Base-by-base conservation (phyloP, 2,329 filamentous ascomycete genomes). In the Beauveria australis region DNA sequence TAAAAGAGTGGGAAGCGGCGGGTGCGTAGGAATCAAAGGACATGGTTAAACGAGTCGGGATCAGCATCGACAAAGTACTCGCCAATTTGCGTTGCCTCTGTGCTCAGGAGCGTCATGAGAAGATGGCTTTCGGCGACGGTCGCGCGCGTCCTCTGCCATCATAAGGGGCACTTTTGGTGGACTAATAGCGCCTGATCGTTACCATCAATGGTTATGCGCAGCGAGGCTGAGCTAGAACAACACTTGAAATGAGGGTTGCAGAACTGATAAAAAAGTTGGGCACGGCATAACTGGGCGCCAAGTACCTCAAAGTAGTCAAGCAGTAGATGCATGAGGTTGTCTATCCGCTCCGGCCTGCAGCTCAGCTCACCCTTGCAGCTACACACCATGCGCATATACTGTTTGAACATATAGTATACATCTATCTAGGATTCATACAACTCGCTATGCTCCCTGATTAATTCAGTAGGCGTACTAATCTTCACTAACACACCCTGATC, bases 31-130 rank as follows among this genome's bases (percentile, higher is more conserved):
- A 71, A 73, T 16, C 68, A 66, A 33, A 75, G 66, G 57, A 76
- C 65, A 54, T 76, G 68, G 16, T 64, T 62, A 63, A 78, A 77
- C 6, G 73, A 58, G 3, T 67, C 66, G 0, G 70, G 68, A 59
- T 76, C 74, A 0, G 70, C 69, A 62, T 76, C 74, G 41, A 78
- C 61, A 64, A 75, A 75, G 65, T 73, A 74, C 16, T 70, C 54
- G 19, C 62, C 61, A 22, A 73, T 66, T 4, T 62, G 59, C 2
- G 44, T 60, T 1, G 60, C 41, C 14, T 59, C 56, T 5, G 47
- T 51, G 56, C 53, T 49, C 8, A 61, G 63, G 16, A 66, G 61
- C 26, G 59, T 47, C 3, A 59, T 19, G 58, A 65, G 64, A 53
- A 66, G 64, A 19, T 47, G 33, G 52, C 58, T 63, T 26, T 61